Evolutionary conservation across 768 basidiomycete genomes (phyloP).

Genomic region (Tephrocybe rancida): DNA sequence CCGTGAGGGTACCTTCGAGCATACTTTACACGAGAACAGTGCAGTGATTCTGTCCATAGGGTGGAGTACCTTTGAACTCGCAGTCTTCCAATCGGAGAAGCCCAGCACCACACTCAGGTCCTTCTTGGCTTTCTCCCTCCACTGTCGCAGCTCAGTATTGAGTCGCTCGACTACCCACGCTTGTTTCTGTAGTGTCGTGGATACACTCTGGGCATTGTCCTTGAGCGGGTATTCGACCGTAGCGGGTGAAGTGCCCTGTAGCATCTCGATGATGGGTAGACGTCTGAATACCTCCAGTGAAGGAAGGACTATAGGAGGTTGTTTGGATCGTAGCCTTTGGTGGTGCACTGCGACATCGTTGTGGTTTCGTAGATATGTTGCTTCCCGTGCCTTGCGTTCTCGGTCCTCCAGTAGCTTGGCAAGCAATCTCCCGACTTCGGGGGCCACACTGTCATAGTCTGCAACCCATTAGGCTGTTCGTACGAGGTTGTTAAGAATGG

Average conservation of each 20-base stretch:
- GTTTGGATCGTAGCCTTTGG: conserved; percentile 41
- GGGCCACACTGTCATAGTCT: conserved; percentile 34
- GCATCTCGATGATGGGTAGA: conserved; percentile 44
- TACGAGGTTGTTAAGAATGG: background rate
- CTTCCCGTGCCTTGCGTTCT: conserved; percentile 20
- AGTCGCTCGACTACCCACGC: conserved; percentile 39
- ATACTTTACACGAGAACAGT: conserved; percentile 58
- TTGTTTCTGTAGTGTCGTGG: conserved; percentile 27
- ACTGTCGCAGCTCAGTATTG: conserved; percentile 44
- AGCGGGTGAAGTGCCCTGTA: conserved; percentile 29
- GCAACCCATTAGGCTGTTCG: background rate
- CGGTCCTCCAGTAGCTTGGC: conserved; percentile 23
- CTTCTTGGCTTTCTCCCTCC: conserved; percentile 47
- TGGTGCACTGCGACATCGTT: conserved; percentile 44
- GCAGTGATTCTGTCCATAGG: conserved; percentile 62
- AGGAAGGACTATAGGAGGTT: conserved; percentile 38
- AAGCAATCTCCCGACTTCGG: conserved; percentile 26
- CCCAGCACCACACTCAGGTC: conserved; percentile 52
- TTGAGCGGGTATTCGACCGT: conserved; percentile 10
- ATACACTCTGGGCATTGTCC: conserved; percentile 4
- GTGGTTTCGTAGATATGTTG: conserved; percentile 27
- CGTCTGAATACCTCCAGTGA: conserved; percentile 48
- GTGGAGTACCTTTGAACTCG: conserved; percentile 48
- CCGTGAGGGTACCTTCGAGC: conserved; percentile 36
- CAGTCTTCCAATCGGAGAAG: conserved; percentile 50